A percentile compares a stretch with the other conserved stretches of the same genome.
Conservation (phyloP, 192 early-diverging fungal genomes). For the Geranomyces michiganensis region DNA sequence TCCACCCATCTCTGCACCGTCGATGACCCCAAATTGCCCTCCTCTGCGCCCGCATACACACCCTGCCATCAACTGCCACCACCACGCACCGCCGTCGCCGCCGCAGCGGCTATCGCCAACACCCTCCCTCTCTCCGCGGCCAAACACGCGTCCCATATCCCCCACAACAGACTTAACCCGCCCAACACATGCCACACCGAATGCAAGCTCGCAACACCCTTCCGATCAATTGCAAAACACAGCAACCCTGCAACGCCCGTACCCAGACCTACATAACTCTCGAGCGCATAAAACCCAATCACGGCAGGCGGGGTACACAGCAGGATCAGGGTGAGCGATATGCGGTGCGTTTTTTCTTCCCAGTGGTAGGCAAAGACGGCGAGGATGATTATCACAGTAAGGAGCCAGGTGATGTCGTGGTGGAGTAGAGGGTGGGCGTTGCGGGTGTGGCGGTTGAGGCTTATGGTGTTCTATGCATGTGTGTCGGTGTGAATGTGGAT, state of each 20-base stretch:
- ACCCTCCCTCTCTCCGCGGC: not conserved
- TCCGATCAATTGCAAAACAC: slow-evolving; percentile 17
- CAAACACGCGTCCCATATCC: slow-evolving; percentile 25
- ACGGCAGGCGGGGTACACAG: slow-evolving; percentile 10
- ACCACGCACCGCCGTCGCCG: too few relatives aligned
- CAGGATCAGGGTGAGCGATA: not conserved
- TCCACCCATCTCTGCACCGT: too few relatives aligned
- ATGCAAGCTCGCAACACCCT: slow-evolving; percentile 4
- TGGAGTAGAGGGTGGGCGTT: slow-evolving; percentile 2
- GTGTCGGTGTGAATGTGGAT: too few relatives aligned
- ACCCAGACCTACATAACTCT: slow-evolving; percentile 16
- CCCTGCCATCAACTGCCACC: too few relatives aligned
- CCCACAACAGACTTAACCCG: slow-evolving; percentile 21
- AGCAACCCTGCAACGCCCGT: slow-evolving; percentile 15
- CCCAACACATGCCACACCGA: slow-evolving; percentile 21
- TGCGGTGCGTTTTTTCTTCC: slow-evolving; percentile 16
- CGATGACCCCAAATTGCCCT: too few relatives aligned
- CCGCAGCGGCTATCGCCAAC: too few relatives aligned
- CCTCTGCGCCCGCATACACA: too few relatives aligned
- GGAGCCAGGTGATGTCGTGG: slow-evolving; percentile 9
- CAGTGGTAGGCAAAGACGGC: slow-evolving; percentile 19
- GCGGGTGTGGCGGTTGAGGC: slow-evolving; percentile 8
- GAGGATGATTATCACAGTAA: not conserved
- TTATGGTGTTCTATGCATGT: slow-evolving; percentile 16
- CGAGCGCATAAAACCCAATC: slow-evolving; percentile 17